Conservation (phyloP, 176 grass and related monocot genomes). For the Olyra latifolia region DNA sequence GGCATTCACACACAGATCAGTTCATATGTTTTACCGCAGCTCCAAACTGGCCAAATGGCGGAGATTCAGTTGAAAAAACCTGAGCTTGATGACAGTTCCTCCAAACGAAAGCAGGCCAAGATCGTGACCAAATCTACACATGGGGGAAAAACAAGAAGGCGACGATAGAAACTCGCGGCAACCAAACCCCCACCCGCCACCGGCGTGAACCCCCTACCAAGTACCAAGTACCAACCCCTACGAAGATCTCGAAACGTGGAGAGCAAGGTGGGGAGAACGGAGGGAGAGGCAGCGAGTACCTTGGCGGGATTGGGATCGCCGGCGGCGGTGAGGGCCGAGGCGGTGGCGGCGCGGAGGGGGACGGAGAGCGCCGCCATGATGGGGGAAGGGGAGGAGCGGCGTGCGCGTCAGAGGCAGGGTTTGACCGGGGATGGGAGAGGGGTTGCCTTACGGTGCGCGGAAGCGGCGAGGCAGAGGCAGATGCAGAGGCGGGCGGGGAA, state of each 20-base stretch:
- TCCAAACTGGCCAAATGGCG: neutral
- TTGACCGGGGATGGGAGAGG: constrained; percentile 14
- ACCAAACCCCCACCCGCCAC: neutral
- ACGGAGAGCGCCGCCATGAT: constrained; percentile 70
- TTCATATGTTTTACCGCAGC: neutral
- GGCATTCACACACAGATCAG: neutral
- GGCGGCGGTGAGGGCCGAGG: constrained; percentile 19
- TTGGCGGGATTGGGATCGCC: constrained; percentile 46
- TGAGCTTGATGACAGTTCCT: neutral
- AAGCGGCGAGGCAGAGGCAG: neutral
- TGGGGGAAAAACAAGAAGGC: neutral
- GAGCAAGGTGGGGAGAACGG: neutral
- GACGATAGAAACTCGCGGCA: neutral
- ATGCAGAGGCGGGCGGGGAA: neutral
- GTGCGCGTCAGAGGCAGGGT: constrained; percentile 23
- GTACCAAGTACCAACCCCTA: too few species aligned
- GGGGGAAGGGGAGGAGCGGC: neutral
- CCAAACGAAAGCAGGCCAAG: neutral
- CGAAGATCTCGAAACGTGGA: neutral
- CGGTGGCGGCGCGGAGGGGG: constrained; percentile 56
- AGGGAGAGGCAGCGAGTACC: constrained; percentile 26
- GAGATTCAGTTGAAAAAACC: neutral
- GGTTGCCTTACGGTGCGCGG: constrained; percentile 23
- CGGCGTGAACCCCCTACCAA: neutral
- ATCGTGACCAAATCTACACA: neutral